phyloP scores from a whole-genome alignment of 176 grass and related monocot genomes.

The Bolboschoenus planiculmis region DNA sequence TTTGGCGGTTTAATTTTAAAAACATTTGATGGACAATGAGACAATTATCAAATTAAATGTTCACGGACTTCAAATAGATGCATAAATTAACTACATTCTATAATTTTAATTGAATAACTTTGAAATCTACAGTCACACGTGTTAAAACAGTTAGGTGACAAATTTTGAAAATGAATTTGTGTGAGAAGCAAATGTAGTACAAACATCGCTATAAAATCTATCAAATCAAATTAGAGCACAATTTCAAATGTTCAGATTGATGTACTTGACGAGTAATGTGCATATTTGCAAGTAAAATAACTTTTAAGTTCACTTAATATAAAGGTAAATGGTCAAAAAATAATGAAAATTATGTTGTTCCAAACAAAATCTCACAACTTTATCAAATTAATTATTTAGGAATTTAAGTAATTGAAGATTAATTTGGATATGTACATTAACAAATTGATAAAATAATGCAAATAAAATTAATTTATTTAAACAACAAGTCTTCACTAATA shows the following conservation, averaged over 20 bases:
- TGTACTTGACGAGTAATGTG: neutral
- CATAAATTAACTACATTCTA: neutral
- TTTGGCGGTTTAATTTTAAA: neutral
- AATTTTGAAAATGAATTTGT: neutral
- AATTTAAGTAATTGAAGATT: neutral
- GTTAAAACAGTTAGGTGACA: no score
- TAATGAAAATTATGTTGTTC: neutral
- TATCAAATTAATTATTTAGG: neutral
- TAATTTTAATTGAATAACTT: neutral
- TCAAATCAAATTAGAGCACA: neutral
- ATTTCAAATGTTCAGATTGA: neutral
- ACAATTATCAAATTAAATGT: neutral
- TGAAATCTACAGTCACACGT: neutral
- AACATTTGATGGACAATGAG: neutral
- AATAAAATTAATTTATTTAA: neutral
- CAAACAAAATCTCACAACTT: neutral
- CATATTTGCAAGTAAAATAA: neutral
- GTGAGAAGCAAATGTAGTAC: neutral
- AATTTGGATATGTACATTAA: neutral
- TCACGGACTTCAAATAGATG: neutral
- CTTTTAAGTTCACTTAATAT: neutral
- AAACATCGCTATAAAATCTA: neutral
- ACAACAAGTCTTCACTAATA: neutral
- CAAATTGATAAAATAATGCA: neutral
- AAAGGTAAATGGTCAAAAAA: neutral